Base-by-base conservation (phyloP, 2,329 filamentous ascomycete genomes). In the Cytospora schulzeri region DNA sequence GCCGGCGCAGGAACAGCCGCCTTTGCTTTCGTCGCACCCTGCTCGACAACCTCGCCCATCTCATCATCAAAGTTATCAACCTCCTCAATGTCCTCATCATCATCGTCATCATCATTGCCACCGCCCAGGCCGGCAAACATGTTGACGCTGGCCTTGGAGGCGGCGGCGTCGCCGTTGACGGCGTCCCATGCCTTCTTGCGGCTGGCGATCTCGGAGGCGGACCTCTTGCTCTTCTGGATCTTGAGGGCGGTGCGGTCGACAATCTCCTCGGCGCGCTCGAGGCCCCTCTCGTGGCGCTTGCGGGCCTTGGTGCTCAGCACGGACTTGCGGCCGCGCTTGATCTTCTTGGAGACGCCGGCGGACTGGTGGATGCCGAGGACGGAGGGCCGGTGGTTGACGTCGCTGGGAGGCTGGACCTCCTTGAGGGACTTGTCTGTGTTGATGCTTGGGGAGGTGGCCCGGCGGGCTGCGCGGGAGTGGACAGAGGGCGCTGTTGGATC, bases 401-500 rank as follows among this genome's bases (percentile, higher is more conserved):
- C 77, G 24, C 76, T 68, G 1, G 86, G 85, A 14, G 82, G 79
- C 66, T 82, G 78, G 65, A 84, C 76, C 45, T 85, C 78, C 73
- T 89, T 90, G 26, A 91, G 80, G 8, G 88, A 90, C 77, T 91
- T 91, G 81, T 91, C 88, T 52, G 85, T 85, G 76, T 91, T 79
- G 76, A 91, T 88, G 71, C 87, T 82, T 29, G 90, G 88, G 4
- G 89, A 90, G 19, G 86, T 86, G 55, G 88, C 90, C 68, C 91
- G 87, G 72, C 90, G 86, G 50, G 90, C 89, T 65, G 89, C 90
- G 69, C 91, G 89, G 60, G 91, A 93, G 79, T 89, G 90, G 64
- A 87, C 76, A 5, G 90, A 91, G 48, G 81, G 80, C 62, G 79
- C 88, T 91, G 72, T 26, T 4, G n/a, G 45, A 9, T 22, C 1